Evolutionary conservation across 768 basidiomycete species (phyloP).

Genomic region (Cystobasidium onofrii): DNA sequence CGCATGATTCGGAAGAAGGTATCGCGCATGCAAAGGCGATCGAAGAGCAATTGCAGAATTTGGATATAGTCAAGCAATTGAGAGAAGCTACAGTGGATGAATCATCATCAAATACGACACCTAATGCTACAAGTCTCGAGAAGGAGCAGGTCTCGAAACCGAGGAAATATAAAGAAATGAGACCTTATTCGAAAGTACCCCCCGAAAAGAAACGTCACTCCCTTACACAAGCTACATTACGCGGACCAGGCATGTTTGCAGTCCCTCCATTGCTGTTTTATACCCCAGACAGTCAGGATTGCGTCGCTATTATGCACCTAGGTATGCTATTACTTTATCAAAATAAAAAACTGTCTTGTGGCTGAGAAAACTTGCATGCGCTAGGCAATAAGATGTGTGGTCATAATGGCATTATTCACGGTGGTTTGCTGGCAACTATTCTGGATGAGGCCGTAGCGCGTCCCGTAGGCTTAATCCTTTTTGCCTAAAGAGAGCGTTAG

Average conservation of each 20-base stretch:
- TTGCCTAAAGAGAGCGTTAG: background rate
- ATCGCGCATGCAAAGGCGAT: slow-evolving; percentile 55
- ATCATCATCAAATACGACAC: slow-evolving; percentile 15
- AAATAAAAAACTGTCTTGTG: background rate
- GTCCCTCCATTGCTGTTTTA: slow-evolving; percentile 68
- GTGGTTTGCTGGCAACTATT: slow-evolving; percentile 80
- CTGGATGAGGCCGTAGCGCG: slow-evolving; percentile 73
- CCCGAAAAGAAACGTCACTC: slow-evolving; percentile 60
- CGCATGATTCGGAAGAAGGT: slow-evolving; percentile 56
- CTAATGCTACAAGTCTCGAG: slow-evolving; percentile 4
- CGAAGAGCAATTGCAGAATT: slow-evolving; percentile 60
- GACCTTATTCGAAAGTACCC: slow-evolving; percentile 54
- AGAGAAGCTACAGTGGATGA: slow-evolving; percentile 47
- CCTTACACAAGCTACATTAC: slow-evolving; percentile 72
- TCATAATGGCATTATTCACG: slow-evolving; percentile 70
- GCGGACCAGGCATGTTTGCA: slow-evolving; percentile 78
- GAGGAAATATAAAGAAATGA: slow-evolving; percentile 49
- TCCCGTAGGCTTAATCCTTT: slow-evolving; percentile 54
- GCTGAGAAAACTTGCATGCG: background rate
- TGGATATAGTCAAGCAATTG: slow-evolving; percentile 56
- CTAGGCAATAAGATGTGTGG: slow-evolving; percentile 55
- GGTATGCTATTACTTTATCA: slow-evolving; percentile 48
- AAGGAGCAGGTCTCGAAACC: slow-evolving; percentile 46
- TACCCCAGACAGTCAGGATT: slow-evolving; percentile 66
- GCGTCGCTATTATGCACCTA: slow-evolving; percentile 64